Evolutionary conservation across 805 yeast species (phyloP), one percentile per base, ranked within the genome.

Genomic region (Lachancea thermotolerans): DNA sequence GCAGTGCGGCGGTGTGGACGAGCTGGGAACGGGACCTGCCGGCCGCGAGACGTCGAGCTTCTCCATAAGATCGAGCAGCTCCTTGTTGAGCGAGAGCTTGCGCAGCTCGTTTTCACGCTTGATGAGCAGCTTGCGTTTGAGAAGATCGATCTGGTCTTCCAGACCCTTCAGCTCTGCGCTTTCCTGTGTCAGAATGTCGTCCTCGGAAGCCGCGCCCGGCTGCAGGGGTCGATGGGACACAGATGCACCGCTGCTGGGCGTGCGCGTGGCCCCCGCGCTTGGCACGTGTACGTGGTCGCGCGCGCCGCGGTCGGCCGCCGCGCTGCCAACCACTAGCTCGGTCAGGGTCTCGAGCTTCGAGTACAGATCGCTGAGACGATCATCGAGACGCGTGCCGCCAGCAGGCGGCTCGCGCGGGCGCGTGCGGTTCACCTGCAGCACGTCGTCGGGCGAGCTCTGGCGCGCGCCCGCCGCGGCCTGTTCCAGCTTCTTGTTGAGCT

Each of bases 101-200:
- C 67, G 59, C 30, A 59, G 48, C 42, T 64, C 67, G 47, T 67
- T 65, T 35, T 66, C 68, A 34, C 64, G 62, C 46, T 65, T 62
- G 21, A 63, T 52, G 14, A 58, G 55, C 12, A 69, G 52, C 39
- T 59, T 63, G n/a, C 59, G 49, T 32, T 60, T 62, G 27, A 65
- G 53, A 2, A 57, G 50, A 21, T 55, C 57, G n/a, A 69, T 63
- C 41, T 65, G 64, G 8, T 55, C 56, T 41, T 67, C 65, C 32
- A 69, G 49, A 27, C 55, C 55, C 38, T 58, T 58, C 25, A 69
- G 53, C 41, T 68, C 72, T 17, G 53, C 49, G 16, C 67, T 64
- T 41, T 68, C 71, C 41, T 53, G 56, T 16, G 61, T 45, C 40
- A 67, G 51, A 37, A 66, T 60, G 33, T 66, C 70, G 37, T 39